Evolutionary conservation across 768 basidiomycete genomes (phyloP).

Genomic region (Coprinopsis marcescibilis): DNA sequence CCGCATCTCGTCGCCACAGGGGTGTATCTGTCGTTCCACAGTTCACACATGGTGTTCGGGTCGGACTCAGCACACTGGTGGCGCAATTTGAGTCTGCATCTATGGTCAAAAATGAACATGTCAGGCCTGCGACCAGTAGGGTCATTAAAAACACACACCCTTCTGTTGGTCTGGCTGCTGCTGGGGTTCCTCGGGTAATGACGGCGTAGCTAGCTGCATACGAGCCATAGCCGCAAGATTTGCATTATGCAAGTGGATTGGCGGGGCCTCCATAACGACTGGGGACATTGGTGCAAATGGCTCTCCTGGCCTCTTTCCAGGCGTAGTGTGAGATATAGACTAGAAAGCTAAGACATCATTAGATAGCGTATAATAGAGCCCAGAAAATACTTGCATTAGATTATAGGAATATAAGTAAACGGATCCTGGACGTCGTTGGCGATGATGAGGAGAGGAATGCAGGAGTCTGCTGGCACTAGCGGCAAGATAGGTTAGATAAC

Average conservation of each 20-base stretch:
- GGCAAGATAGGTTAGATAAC: conserved; percentile 15
- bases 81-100: conserved; percentile 23
- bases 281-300: too few relatives aligned
- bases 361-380: not conserved
- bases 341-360: not conserved
- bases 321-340: not conserved
- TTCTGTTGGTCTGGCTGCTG: conserved; percentile 17
- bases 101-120: conserved; percentile 10
- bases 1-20: conserved; percentile 76
- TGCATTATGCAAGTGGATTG: conserved; percentile 44
- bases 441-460: conserved; percentile 8
- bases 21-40: conserved; percentile 77
- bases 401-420: conserved; percentile 8
- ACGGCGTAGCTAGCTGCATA: conserved; percentile 31
- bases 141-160: conserved; percentile 16
- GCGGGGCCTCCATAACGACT: conserved; percentile 51
- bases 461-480: conserved; percentile 11
- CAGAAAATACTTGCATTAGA: not conserved
- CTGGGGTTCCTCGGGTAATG: conserved; percentile 16
- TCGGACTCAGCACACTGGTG: conserved; percentile 24
- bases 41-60: conserved; percentile 57
- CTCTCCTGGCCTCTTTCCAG: conserved; percentile 14
- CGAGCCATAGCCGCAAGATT: conserved; percentile 38
- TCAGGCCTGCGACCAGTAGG: not conserved
- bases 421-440: conserved; percentile 3